Evolutionary conservation across 352 stramenopile species (phyloP), one percentile per base, ranked within the genome.

Genomic region (Phytophthora pisi): DNA sequence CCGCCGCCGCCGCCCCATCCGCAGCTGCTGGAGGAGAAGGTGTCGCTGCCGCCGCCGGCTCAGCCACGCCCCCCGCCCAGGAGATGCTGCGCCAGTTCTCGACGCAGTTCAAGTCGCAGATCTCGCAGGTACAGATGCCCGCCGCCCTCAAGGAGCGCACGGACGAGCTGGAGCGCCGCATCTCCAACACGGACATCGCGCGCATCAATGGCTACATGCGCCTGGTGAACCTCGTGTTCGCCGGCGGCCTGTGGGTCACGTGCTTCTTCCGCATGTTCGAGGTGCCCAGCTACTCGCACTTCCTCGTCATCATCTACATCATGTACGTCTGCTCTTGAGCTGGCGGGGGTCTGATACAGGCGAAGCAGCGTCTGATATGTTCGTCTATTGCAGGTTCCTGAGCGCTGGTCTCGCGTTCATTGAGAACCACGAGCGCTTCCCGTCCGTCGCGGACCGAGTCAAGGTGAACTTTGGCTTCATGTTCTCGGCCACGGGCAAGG

Each of bases 381-480:
- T 26, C 23, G 3, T 0, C 13, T 50, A 11, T 13, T 68, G 31
- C 58, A 93, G 82, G 72, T 84, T 86, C 49, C 51, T 91, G 45
- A 83, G 82, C 15, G 69, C 66, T 10, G 82, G 81, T 4, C 74
- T 95, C 9, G 85, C 89, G 5, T 93, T 95, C 52, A 75, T 95
- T 62, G 87, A 95, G 69, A 93, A 93, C 71, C 87, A 93, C 57
- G 85, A 95, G 56, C 81, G 81, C 61, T 95, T 95, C 68, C 85
- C 87, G 16, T 90, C 82, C 26, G 42, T 92, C 5, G 82, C 85
- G 8, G 77, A 92, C 61, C 89, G 90, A 51, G 81, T 93, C 26
- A 95, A 95, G 79, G 57, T 84, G 46, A 95, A 95, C 81, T 95
- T 95, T 69, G 87, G 84, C 45, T 95, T 95, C 66, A 95, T 95